Evolutionary conservation across 106 monocot genomes (phyloP).

Genomic region (Dendrobium huoshanense): DNA sequence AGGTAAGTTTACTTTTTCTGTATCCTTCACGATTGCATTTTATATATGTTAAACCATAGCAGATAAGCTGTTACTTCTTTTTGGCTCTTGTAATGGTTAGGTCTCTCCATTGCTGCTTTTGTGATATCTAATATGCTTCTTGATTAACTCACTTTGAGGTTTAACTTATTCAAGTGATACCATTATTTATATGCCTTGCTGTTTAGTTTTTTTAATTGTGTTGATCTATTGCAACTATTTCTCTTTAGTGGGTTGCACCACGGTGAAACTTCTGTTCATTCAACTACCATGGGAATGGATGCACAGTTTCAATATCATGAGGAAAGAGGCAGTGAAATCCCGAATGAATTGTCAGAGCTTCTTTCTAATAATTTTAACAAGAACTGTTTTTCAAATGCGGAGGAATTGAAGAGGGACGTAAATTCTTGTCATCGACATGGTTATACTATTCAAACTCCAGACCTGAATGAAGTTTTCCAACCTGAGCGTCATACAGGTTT

Average conservation of each 20-base stretch:
- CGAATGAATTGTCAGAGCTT: constrained; percentile 31
- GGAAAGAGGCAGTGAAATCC: constrained; percentile 18
- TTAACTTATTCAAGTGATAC: background rate
- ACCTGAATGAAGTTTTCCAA: constrained; percentile 61
- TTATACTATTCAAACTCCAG: constrained; percentile 61
- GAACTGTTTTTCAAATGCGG: constrained; percentile 6
- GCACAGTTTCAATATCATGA: constrained; percentile 25
- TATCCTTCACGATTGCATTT: background rate
- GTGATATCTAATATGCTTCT: background rate
- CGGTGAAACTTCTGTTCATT: constrained; percentile 33
- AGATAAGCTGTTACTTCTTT: background rate
- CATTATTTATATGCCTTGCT: background rate
- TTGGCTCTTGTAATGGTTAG: background rate
- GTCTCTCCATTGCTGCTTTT: background rate
- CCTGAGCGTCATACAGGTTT: constrained; percentile 26
- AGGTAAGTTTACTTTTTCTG: constrained; percentile 31
- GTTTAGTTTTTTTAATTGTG: background rate
- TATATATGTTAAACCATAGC: background rate
- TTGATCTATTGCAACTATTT: constrained; percentile 8
- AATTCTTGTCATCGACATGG: constrained; percentile 29
- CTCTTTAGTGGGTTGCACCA: constrained; percentile 30
- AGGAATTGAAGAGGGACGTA: constrained; percentile 19
- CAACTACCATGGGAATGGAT: constrained; percentile 47
- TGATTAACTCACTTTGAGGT: background rate
- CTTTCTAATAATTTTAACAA: constrained; percentile 13